Conservation (phyloP, 805 yeast species). For the Jamesozyma jinghongensis region DNA sequence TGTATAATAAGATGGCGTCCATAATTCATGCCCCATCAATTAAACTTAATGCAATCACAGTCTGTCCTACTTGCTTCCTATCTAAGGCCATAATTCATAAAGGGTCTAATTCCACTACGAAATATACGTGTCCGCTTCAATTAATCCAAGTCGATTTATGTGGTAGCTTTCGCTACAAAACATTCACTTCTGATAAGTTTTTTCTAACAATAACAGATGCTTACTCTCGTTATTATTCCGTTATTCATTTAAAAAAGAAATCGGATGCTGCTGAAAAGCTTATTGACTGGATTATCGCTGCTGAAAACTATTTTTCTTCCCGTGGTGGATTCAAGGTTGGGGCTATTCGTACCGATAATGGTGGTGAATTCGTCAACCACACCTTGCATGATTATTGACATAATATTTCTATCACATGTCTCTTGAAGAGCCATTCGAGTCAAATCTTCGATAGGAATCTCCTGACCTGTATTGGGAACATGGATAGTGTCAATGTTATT, state of each 20-base stretch:
- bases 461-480: too few species aligned
- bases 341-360: conserved; percentile 7
- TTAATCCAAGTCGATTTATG: conserved; percentile 5
- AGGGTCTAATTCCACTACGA: neutral
- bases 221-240: conserved; percentile 6
- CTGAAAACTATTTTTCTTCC: conserved; percentile 4
- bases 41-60: neutral
- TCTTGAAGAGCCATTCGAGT: too few species aligned
- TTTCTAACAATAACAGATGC: conserved; percentile 7
- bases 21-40: neutral
- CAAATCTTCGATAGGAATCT: too few species aligned
- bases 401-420: too few species aligned
- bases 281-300: conserved; percentile 3
- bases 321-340: conserved; percentile 6
- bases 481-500: too few species aligned
- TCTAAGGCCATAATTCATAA: conserved; percentile 9
- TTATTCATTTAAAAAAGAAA: conserved; percentile 3
- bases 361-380: conserved; percentile 6
- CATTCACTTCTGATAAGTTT: neutral
- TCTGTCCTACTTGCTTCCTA: conserved; percentile 2
- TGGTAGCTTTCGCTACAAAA: conserved; percentile 3
- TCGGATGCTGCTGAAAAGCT: conserved; percentile 3
- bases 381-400: neutral
- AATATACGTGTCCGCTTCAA: conserved; percentile 4
- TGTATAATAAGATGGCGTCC: neutral